These are phyloP conservation scores for Fraxinus albicans DNA, from an alignment of 305 asterid species.

Conservation along the genomic window DNA sequence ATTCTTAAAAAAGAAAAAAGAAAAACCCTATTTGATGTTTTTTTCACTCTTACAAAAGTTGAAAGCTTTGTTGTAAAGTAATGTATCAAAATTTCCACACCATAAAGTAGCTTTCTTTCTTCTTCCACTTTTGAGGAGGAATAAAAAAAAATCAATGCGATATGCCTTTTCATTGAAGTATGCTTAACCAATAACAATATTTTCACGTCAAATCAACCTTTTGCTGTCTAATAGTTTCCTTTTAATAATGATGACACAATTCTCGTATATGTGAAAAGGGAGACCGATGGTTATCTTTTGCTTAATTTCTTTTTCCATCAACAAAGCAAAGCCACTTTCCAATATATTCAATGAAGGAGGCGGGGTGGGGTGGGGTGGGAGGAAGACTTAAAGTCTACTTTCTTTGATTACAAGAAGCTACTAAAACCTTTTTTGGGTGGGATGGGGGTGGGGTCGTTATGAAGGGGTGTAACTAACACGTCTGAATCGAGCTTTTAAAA, in stretches of 20 bases:
- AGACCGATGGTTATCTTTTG: conserved; percentile 40
- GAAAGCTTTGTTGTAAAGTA: conserved; percentile 57
- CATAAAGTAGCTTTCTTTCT: conserved; percentile 27
- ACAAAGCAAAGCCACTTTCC: conserved; percentile 46
- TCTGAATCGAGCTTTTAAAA: neutral
- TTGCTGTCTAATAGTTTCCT: conserved; percentile 19
- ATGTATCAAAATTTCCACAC: conserved; percentile 26
- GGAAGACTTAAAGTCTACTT: conserved; percentile 26
- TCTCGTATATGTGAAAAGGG: conserved; percentile 37
- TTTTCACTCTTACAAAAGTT: conserved; percentile 31
- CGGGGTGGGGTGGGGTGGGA: neutral
- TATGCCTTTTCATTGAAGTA: neutral
- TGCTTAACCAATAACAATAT: conserved; percentile 12
- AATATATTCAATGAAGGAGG: neutral
- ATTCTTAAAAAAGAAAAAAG: neutral
- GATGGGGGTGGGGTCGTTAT: neutral
- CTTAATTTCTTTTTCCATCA: conserved; percentile 31
- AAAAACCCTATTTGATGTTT: neutral
- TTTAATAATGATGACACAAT: conserved; percentile 40
- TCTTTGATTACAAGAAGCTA: conserved; percentile 52
- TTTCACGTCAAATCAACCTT: conserved; percentile 29
- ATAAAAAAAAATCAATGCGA: neutral
- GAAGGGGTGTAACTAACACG: neutral
- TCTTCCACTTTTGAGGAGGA: conserved; percentile 16
- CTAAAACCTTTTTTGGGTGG: conserved; percentile 30